phyloP scores from a whole-genome alignment of 345 rosid species.

The Rhodomyrtus tomentosa region DNA sequence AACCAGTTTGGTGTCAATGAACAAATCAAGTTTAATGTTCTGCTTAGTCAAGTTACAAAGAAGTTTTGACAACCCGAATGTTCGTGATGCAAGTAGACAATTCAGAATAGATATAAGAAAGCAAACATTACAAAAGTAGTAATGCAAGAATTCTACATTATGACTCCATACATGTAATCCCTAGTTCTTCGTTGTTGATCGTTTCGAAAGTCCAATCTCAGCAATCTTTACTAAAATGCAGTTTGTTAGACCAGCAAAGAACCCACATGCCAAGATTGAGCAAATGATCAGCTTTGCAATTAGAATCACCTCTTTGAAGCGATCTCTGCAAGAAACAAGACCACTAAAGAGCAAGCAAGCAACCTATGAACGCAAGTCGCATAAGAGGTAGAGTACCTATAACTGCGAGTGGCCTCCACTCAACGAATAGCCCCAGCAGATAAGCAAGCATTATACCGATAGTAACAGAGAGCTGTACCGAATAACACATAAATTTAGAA shows the following conservation, averaged over 20 bases:
- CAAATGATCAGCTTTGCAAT: background rate
- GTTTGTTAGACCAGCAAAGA: background rate
- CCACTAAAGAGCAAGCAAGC: background rate
- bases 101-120: background rate
- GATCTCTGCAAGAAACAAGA: background rate
- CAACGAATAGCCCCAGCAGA: constrained; percentile 69
- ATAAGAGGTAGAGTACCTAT: constrained; percentile 43
- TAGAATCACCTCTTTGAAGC: background rate
- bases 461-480: constrained; percentile 75
- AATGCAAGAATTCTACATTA: background rate
- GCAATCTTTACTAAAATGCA: background rate
- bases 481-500: background rate
- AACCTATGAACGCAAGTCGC: background rate
- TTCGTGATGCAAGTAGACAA: background rate
- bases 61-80: background rate
- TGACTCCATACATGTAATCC: background rate
- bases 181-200: background rate
- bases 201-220: background rate
- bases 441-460: constrained; percentile 95
- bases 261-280: background rate
- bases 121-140: background rate
- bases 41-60: background rate
- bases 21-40: background rate
- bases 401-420: constrained; percentile 90
- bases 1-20: background rate